Evolutionary conservation across 1,139 yeast genomes (phyloP), one percentile per base, ranked within the genome.

Genomic region (Yamadazyma spencermartinsiae): DNA sequence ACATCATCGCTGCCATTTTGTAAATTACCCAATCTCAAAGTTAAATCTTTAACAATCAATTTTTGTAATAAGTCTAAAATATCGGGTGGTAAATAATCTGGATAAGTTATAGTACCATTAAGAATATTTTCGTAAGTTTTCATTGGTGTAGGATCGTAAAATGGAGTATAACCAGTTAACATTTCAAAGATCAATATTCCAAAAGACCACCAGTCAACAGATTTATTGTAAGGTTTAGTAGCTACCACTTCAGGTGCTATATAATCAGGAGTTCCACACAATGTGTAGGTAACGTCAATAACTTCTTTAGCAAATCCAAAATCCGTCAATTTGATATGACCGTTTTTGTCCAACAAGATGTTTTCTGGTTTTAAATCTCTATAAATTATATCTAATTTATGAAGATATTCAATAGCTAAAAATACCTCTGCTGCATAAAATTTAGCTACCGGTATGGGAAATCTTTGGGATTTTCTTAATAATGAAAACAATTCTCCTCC

Each of bases 151-250:
- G 79, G 67, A 51, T 78, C 82, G 52, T 77, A 78, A 51, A 78
- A 78, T 29, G 83, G 83, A 1, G 83, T 78, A 49, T 75, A 76
- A 13, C 83, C 83, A 10, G 81, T 76, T 51, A 78, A 63, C 83
- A 78, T 78, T 56, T 78, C 83, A 52, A 70, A 78, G 34, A 78
- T 77, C 41, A 78, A 62, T 10, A 78, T 77, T 13, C 83, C 83
- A 49, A 78, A 68, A 3, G 80, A 74, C 83, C 83, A 78, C 82
- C 82, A 78, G 55, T 78, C 83, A 11, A 78, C 82, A 2, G 81
- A 75, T 50, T 77, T 76, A 54, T 78, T 78, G 55, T 78, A 78
- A 2, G 82, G 81, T 51, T 78, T 78, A 28, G 81, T 76, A 11
- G 82, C 75, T 38, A 78, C 76, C 29, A 78, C 82, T 55, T 78